Evolutionary conservation across 805 yeast genomes (phyloP).

Genomic region (Wickerhamiella spandovensis): DNA sequence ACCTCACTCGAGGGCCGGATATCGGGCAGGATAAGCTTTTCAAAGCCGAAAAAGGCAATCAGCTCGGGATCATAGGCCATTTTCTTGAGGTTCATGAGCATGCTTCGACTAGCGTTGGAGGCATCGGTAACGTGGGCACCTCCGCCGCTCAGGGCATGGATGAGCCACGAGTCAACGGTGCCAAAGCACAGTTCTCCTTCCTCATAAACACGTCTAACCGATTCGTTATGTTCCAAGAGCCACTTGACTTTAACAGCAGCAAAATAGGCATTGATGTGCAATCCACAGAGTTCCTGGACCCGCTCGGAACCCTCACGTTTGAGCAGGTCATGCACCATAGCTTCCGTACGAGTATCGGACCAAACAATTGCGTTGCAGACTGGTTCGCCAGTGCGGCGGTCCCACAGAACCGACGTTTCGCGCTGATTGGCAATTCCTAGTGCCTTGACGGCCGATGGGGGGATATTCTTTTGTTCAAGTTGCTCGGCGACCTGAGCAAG

Average conservation of each 20-base stretch:
- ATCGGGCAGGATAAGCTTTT: slow-evolving; percentile 58
- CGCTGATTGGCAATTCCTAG: slow-evolving; percentile 93
- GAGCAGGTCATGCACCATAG: slow-evolving; percentile 50
- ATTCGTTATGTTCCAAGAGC: slow-evolving; percentile 69
- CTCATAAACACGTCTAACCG: slow-evolving; percentile 54
- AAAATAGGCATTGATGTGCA: slow-evolving; percentile 83
- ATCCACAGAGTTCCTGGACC: slow-evolving; percentile 57
- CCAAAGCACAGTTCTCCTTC: slow-evolving; percentile 78
- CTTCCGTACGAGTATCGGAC: slow-evolving; percentile 85
- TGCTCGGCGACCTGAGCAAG: slow-evolving; percentile 29
- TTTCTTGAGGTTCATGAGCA: slow-evolving; percentile 71
- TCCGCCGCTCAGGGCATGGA: slow-evolving; percentile 62
- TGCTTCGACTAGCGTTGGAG: slow-evolving; percentile 84
- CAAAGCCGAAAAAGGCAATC: slow-evolving; percentile 69
- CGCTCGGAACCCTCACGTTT: slow-evolving; percentile 41
- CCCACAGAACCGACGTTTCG: slow-evolving; percentile 83
- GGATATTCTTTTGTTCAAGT: slow-evolving; percentile 21
- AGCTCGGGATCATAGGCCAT: slow-evolving; percentile 63
- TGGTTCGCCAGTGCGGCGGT: slow-evolving; percentile 67
- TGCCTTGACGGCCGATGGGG: slow-evolving; percentile 39
- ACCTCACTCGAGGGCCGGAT: slow-evolving; percentile 67
- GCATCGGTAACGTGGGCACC: slow-evolving; percentile 68
- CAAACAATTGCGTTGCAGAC: slow-evolving; percentile 84
- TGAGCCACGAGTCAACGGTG: slow-evolving; percentile 88
- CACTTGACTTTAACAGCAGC: slow-evolving; percentile 83